Evolutionary conservation across 805 yeast species (phyloP).

Genomic region (Danielozyma ontarioensis): DNA sequence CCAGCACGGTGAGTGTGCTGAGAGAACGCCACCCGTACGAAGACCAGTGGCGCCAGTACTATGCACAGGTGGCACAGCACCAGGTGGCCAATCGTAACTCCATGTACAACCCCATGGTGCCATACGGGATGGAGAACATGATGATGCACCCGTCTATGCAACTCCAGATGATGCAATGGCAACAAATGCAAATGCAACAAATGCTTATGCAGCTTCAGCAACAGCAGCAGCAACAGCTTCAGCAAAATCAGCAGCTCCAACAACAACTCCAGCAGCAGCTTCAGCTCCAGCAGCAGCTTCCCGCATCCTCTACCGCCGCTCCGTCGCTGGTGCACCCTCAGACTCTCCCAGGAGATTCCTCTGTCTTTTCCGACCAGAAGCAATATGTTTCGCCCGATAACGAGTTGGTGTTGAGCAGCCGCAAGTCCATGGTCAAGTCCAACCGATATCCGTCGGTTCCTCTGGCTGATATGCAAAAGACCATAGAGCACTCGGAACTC

Average conservation of each 20-base stretch:
- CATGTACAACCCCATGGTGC: slow-evolving; percentile 7
- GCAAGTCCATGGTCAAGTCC: slow-evolving; percentile 27
- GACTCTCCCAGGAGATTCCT: background rate
- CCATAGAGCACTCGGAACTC: background rate
- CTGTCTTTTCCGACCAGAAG: background rate
- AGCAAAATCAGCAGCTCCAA: slow-evolving; percentile 6
- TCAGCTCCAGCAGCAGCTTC: background rate
- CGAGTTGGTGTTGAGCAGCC: slow-evolving; percentile 16
- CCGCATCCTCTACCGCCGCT: background rate
- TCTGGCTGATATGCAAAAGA: slow-evolving; percentile 6
- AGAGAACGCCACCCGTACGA: slow-evolving; percentile 24
- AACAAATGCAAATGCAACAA: slow-evolving; percentile 6
- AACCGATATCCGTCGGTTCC: slow-evolving; percentile 36
- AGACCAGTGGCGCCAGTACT: slow-evolving; percentile 35
- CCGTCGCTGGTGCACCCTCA: background rate
- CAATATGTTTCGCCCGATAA: slow-evolving; percentile 1
- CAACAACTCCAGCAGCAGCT: slow-evolving; percentile 6
- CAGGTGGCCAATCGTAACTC: slow-evolving; percentile 5
- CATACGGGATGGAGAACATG: slow-evolving; percentile 1
- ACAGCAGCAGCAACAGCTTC: slow-evolving; percentile 4
- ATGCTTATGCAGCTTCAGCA: slow-evolving; percentile 4
- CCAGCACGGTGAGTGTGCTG: slow-evolving; percentile 5
- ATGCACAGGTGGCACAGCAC: slow-evolving; percentile 19
- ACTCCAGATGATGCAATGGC: slow-evolving; percentile 12
- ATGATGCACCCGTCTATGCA: slow-evolving; percentile 5